These are phyloP conservation scores for Sclerotinia trifoliorum DNA, from an alignment of 2,329 filamentous ascomycete species.

Conservation along the genomic window DNA sequence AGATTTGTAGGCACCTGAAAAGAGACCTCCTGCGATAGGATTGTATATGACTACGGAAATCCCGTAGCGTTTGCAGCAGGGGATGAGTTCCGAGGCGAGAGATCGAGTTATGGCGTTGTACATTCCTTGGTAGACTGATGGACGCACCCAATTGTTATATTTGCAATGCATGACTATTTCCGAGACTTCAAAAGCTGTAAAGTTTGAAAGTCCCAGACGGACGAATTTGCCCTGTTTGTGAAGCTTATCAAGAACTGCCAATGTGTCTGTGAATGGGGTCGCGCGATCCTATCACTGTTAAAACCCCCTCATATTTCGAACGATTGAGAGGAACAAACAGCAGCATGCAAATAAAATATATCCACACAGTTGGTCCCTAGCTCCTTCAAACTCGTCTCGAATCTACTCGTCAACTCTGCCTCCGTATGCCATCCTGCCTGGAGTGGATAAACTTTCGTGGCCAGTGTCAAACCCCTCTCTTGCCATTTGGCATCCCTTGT, in stretches of 20 bases:
- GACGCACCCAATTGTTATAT: constrained; percentile 71
- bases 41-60: constrained; percentile 81
- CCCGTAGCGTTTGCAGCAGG: constrained; percentile 71
- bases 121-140: constrained; percentile 77
- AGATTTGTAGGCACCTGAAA: constrained; percentile 67
- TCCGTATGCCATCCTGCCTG: constrained; percentile 59
- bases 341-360: constrained; percentile 75
- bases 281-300: constrained; percentile 50
- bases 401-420: constrained; percentile 60
- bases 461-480: constrained; percentile 71
- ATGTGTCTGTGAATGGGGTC: constrained; percentile 75
- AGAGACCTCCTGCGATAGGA: constrained; percentile 75
- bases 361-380: constrained; percentile 72
- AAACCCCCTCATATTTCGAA: neutral
- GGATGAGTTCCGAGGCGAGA: constrained; percentile 73
- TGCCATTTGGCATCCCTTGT: constrained; percentile 75
- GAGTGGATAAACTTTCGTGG: constrained; percentile 74
- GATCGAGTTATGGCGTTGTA: constrained; percentile 77
- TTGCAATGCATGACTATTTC: constrained; percentile 79
- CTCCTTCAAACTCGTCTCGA: constrained; percentile 69
- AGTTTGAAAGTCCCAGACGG: constrained; percentile 77
- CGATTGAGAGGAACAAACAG: constrained; percentile 39
- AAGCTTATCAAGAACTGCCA: constrained; percentile 74
- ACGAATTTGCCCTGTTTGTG: constrained; percentile 84
- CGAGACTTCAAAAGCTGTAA: constrained; percentile 81